These are phyloP conservation scores for Solanum clarkiae DNA, from an alignment of 257 asterid genomes.

Conservation along the genomic window DNA sequence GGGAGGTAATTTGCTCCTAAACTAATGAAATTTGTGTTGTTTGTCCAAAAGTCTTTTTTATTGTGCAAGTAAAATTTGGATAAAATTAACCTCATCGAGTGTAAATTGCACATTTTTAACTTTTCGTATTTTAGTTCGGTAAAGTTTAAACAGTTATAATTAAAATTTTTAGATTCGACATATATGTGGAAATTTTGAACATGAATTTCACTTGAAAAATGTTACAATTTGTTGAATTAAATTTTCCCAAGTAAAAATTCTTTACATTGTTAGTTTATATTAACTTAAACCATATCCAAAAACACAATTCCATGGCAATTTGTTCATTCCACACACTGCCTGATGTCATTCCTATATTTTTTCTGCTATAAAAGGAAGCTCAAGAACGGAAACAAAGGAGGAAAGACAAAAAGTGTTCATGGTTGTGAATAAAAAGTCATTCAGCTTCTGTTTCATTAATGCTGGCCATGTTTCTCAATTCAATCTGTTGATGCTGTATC, in stretches of 20 bases:
- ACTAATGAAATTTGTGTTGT: no score
- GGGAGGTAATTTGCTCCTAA: no score
- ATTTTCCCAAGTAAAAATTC: not conserved
- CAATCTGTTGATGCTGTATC: conserved; percentile 66
- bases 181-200: not conserved
- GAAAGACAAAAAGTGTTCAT: not conserved
- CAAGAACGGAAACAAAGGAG: not conserved
- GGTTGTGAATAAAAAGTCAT: not conserved
- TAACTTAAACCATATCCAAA: not conserved
- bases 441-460: conserved; percentile 21
- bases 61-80: not conserved
- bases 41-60: not conserved
- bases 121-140: no score
- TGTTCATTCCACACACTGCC: not conserved
- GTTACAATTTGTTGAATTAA: not conserved
- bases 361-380: not conserved
- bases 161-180: no score
- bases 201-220: not conserved
- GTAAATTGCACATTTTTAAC: no score
- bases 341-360: not conserved
- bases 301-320: not conserved
- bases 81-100: not conserved
- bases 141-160: no score
- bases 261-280: not conserved
- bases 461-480: conserved; percentile 49